These are phyloP conservation scores for Xylaria sp. DNA, from an alignment of 2,329 filamentous ascomycete genomes.

Conservation along the genomic window DNA sequence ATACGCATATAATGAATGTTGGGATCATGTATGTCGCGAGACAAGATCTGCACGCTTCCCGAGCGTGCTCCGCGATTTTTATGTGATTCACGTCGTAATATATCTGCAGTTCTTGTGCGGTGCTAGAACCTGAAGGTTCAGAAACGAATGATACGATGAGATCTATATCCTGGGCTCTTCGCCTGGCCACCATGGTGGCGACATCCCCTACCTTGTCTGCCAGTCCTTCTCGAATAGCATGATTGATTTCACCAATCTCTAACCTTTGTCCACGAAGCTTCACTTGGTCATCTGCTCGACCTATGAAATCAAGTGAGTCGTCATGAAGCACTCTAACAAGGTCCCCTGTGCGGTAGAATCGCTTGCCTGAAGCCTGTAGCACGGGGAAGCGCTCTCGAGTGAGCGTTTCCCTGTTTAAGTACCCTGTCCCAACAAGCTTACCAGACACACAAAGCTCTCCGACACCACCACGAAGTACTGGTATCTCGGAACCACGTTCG, in stretches of 20 bases:
- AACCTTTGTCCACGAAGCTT: conserved; percentile 90
- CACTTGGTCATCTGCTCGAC: conserved; percentile 89
- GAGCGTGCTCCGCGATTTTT: conserved; percentile 58
- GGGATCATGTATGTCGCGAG: conserved; percentile 92
- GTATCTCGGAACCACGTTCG: conserved; percentile 71
- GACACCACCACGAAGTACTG: conserved; percentile 80
- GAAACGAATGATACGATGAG: conserved; percentile 77
- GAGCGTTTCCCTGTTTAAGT: conserved; percentile 82
- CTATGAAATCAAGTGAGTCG: conserved; percentile 85
- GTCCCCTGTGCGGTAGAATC: conserved; percentile 89
- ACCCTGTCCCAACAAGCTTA: conserved; percentile 87
- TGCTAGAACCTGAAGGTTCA: background rate
- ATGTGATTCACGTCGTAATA: conserved; percentile 50
- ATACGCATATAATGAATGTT: conserved; percentile 79
- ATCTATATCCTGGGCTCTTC: conserved; percentile 78
- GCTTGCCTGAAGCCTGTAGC: conserved; percentile 64
- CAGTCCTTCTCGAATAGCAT: conserved; percentile 74
- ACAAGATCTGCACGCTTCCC: conserved; percentile 71
- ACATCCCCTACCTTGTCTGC: conserved; percentile 69
- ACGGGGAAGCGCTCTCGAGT: conserved; percentile 80
- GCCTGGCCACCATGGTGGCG: conserved; percentile 78
- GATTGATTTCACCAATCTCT: conserved; percentile 91
- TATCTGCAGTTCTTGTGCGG: conserved; percentile 39
- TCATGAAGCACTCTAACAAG: conserved; percentile 84
- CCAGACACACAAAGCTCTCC: conserved; percentile 92